Conservation (phyloP, 2,329 filamentous ascomycete species). For the Aspergillus amoenus region DNA sequence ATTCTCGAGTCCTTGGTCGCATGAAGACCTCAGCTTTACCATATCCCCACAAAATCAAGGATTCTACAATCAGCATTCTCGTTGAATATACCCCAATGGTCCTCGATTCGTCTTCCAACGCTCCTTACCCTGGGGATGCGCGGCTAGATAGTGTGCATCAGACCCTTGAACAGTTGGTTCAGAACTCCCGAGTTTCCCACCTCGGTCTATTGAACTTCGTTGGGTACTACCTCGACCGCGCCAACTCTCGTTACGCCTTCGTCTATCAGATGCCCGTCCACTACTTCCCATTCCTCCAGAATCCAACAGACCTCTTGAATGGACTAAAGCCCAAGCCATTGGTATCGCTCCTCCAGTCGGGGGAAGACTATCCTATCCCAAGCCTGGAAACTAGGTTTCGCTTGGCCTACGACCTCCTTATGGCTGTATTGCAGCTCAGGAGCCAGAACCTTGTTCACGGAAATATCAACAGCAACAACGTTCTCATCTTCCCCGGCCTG, state of each 20-base stretch:
- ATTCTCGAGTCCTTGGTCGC: constrained; percentile 42
- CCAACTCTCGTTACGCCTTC: constrained; percentile 57
- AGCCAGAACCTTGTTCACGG: constrained; percentile 58
- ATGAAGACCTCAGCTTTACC: constrained; percentile 40
- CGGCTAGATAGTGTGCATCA: constrained; percentile 39
- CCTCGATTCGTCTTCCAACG: constrained; percentile 32
- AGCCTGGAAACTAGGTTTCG: constrained; percentile 63
- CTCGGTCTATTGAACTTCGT: constrained; percentile 45
- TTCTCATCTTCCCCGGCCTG: constrained; percentile 55
- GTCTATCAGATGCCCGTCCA: constrained; percentile 59
- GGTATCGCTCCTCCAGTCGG: constrained; percentile 43
- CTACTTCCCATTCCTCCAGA: constrained; percentile 44
- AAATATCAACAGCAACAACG: constrained; percentile 65
- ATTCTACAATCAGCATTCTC: constrained; percentile 39
- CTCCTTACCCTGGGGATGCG: constrained; percentile 26
- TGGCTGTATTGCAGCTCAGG: constrained; percentile 58
- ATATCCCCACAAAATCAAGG: constrained; percentile 31
- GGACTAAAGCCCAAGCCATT: constrained; percentile 42
- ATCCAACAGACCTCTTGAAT: constrained; percentile 38
- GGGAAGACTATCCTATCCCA: constrained; percentile 47
- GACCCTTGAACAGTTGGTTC: constrained; percentile 41
- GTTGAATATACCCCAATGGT: constrained; percentile 45
- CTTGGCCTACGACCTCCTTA: constrained; percentile 58
- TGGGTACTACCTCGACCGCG: constrained; percentile 58
- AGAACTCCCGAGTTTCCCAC: constrained; percentile 43